phyloP scores from a whole-genome alignment of 495 filamentous ascomycete genomes.

The Hapsidospora chrysogenum region DNA sequence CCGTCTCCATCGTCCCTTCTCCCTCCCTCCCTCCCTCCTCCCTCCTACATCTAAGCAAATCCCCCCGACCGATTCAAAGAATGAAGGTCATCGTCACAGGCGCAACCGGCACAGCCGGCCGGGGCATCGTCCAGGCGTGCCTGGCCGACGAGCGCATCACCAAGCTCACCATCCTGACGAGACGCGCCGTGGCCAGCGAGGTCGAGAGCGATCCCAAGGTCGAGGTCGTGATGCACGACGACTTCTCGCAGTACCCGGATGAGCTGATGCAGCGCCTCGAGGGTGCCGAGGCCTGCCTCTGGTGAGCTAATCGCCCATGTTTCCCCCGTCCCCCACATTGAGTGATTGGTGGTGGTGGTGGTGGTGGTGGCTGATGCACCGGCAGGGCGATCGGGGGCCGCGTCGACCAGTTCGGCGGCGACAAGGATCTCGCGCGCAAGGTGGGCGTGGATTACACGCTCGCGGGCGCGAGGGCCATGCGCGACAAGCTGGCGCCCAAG shows the following conservation, averaged over 20 bases:
- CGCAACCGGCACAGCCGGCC: constrained; percentile 33
- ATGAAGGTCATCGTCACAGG: constrained; percentile 39
- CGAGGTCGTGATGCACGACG: constrained; percentile 22
- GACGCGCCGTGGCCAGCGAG: constrained; percentile 16
- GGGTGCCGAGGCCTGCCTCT: constrained; percentile 36
- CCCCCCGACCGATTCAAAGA: too few relatives aligned
- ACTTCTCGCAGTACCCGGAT: constrained; percentile 26
- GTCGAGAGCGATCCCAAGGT: constrained; percentile 20
- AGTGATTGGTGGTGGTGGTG: too few relatives aligned
- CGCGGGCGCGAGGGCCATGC: constrained; percentile 23
- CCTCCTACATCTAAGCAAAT: too few relatives aligned
- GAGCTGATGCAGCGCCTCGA: constrained; percentile 19
- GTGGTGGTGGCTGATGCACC: too few relatives aligned
- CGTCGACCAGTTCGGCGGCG: constrained; percentile 10
- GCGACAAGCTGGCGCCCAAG: constrained; percentile 7
- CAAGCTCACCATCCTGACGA: constrained; percentile 30
- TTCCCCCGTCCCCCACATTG: constrained; percentile 3
- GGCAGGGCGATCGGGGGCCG: constrained; percentile 15
- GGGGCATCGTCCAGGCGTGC: constrained; percentile 28
- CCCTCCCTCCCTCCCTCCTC: too few relatives aligned
- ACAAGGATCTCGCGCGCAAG: constrained; percentile 12
- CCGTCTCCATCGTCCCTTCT: too few relatives aligned
- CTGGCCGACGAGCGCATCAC: constrained; percentile 26
- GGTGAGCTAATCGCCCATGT: constrained; percentile 13
- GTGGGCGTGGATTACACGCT: constrained; percentile 28